These are phyloP conservation scores for Styphnolobium japonicum DNA, from an alignment of 306 rosid genomes.

Conservation along the genomic window DNA sequence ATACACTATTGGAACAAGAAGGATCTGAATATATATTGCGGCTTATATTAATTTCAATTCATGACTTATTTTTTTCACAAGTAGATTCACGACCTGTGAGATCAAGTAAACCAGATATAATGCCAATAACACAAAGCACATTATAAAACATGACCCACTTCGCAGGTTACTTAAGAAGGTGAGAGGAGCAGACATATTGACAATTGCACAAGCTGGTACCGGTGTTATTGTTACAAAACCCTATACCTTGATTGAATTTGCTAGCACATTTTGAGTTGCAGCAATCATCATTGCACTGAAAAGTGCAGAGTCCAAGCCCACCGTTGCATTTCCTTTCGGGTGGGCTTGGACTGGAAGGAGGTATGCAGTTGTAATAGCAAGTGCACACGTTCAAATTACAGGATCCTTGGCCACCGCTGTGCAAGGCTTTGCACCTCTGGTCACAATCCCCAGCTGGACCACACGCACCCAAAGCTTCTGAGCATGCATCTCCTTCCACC, in stretches of 20 bases:
- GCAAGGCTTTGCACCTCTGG: neutral
- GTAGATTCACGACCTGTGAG: no score
- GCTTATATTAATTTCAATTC: no score
- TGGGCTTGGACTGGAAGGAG: neutral
- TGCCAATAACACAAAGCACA: no score
- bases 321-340: neutral
- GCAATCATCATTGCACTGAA: neutral
- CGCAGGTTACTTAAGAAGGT: neutral
- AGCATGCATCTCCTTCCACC: neutral
- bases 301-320: neutral
- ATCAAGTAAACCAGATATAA: no score
- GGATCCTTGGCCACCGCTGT: neutral
- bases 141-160: neutral
- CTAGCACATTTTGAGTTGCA: neutral
- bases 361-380: neutral
- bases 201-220: neutral
- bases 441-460: neutral
- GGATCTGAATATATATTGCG: no score
- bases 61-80: no score
- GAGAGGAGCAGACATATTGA: neutral
- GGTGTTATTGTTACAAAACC: neutral
- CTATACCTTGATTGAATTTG: neutral
- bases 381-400: neutral
- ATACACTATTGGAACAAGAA: no score
- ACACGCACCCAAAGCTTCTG: neutral